Evolutionary conservation across 1,284 basidiomycete genomes (phyloP).

Genomic region (Apiotrichum brassicae): DNA sequence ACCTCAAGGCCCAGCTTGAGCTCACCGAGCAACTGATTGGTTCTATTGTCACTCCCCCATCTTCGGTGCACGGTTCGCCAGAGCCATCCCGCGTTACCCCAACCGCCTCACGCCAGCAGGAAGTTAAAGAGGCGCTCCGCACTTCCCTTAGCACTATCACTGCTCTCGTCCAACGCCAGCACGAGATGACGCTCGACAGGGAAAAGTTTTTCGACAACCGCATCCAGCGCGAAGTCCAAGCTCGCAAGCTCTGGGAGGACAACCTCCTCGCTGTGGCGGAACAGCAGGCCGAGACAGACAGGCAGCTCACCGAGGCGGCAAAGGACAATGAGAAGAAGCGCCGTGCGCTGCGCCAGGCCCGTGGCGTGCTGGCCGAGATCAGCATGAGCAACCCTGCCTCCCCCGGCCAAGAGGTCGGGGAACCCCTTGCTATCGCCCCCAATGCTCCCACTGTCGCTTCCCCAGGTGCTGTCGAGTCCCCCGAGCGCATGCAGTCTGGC

Average conservation of each 20-base stretch:
- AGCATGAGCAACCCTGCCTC: conserved; percentile 23
- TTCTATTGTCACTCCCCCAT: conserved; percentile 49
- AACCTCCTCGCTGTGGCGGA: conserved; percentile 77
- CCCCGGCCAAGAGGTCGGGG: conserved; percentile 4
- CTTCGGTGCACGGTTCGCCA: conserved; percentile 32
- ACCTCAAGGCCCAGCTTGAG: conserved; percentile 71
- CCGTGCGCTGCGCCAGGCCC: conserved; percentile 57
- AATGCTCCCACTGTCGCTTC: neutral
- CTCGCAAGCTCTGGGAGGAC: conserved; percentile 84
- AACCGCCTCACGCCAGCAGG: conserved; percentile 44
- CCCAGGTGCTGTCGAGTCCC: no score
- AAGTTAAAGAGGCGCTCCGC: conserved; percentile 57
- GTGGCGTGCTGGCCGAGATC: conserved; percentile 58
- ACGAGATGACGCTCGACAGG: conserved; percentile 67
- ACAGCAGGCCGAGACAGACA: conserved; percentile 80
- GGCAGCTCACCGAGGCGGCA: conserved; percentile 56
- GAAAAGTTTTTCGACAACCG: conserved; percentile 69
- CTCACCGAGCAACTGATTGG: conserved; percentile 63
- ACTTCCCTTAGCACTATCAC: conserved; percentile 60
- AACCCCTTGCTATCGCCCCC: neutral
- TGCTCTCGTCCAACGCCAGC: conserved; percentile 61
- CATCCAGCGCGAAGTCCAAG: conserved; percentile 62
- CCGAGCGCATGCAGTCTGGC: neutral
- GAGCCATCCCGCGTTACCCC: conserved; percentile 7
- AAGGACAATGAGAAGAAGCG: conserved; percentile 49